Percentiles rank a stretch among this genome's conserved stretches.
These are phyloP conservation scores for Acanthamoeba lenticulata DNA, from an alignment of 208 protist genomes.

Conservation along the genomic window DNA sequence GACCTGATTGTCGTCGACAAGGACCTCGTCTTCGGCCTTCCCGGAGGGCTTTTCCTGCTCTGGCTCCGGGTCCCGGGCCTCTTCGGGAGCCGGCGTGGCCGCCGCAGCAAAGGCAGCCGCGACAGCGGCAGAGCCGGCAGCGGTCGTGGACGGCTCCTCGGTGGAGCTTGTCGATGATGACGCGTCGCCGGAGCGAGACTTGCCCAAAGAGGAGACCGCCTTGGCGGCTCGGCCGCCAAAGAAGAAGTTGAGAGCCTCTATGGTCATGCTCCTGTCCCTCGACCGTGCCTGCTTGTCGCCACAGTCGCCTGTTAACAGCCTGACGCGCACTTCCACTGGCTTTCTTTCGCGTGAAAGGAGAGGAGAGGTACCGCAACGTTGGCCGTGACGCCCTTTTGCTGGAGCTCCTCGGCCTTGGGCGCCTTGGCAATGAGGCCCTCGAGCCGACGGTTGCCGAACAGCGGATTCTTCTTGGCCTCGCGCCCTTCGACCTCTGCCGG, in stretches of 20 bases:
- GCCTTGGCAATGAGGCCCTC: slow-evolving; percentile 6
- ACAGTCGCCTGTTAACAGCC: not conserved
- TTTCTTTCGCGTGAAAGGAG: no score
- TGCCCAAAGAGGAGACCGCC: not conserved
- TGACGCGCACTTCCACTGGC: no score
- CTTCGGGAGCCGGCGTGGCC: no score
- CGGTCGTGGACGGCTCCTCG: not conserved
- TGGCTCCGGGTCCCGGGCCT: no score
- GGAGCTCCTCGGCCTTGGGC: not conserved
- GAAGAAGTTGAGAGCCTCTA: slow-evolving; percentile 6
- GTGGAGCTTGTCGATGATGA: not conserved
- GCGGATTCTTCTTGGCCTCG: not conserved
- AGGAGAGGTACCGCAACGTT: not conserved
- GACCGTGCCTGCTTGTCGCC: not conserved
- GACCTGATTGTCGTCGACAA: not conserved
- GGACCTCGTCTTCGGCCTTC: not conserved
- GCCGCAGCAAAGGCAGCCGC: not conserved
- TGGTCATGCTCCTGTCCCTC: slow-evolving; percentile 21
- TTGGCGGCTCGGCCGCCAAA: not conserved
- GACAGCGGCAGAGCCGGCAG: not conserved
- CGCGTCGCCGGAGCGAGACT: no score
- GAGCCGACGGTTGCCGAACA: not conserved
- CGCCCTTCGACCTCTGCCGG: not conserved
- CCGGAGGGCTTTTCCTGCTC: no score
- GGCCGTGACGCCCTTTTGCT: not conserved